Evolutionary conservation across 148 eudicot species (phyloP).

Genomic region (Oxyria digyna): DNA sequence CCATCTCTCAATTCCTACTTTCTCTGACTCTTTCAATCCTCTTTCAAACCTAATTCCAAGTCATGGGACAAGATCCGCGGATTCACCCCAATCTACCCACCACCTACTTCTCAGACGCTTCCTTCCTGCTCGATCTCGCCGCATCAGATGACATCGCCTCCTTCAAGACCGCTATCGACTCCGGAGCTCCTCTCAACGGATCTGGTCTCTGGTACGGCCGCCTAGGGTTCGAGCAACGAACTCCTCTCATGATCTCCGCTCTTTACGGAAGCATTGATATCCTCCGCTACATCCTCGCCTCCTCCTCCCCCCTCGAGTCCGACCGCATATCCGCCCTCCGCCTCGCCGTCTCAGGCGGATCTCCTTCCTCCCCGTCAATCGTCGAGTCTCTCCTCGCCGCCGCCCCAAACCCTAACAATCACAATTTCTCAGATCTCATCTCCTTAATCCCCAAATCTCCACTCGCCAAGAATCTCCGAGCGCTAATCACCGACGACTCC

Average conservation of each 20-base stretch:
- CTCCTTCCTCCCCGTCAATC: not conserved
- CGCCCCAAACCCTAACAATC: not conserved
- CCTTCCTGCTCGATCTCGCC: conserved; percentile 9
- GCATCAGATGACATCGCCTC: not conserved
- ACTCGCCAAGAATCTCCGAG: not conserved
- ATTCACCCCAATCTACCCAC: not conserved
- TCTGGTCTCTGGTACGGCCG: conserved; percentile 5
- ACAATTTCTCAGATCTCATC: not conserved
- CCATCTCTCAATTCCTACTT: not conserved
- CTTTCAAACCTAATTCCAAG: not conserved
- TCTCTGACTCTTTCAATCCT: not conserved
- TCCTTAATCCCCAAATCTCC: not conserved
- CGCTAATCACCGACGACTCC: not conserved
- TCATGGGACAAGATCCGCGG: not conserved
- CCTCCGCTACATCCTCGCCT: conserved; percentile 6
- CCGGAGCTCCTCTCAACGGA: not conserved
- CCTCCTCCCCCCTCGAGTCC: not conserved
- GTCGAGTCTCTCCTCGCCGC: conserved; percentile 2
- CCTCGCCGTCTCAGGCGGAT: not conserved
- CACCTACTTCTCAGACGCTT: not conserved
- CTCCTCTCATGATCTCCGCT: conserved; percentile 10
- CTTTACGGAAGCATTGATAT: conserved; percentile 2
- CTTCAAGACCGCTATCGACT: not conserved
- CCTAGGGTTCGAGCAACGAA: conserved; percentile 4
- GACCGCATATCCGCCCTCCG: conserved; percentile 1